phyloP scores from a whole-genome alignment of 2,329 filamentous ascomycete species.

The Penicillium sp. region DNA sequence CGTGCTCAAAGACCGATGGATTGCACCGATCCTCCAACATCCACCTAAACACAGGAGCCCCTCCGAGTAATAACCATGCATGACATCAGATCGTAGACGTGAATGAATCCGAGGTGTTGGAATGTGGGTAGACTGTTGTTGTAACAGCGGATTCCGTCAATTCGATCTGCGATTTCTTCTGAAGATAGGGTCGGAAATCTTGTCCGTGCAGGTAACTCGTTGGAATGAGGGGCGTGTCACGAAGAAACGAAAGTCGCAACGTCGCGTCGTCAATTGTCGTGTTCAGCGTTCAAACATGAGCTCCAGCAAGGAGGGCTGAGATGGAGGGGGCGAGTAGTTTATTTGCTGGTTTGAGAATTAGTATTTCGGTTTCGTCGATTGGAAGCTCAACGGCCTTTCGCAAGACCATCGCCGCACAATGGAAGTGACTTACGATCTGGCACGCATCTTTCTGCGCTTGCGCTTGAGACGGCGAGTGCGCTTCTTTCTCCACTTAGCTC shows the following conservation, averaged over 20 bases:
- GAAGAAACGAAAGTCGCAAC: conserved; percentile 33
- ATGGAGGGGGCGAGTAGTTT: conserved; percentile 62
- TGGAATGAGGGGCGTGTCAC: conserved; percentile 27
- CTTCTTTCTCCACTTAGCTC: conserved; percentile 99
- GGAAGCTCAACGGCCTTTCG: neutral
- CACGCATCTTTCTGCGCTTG: conserved; percentile 99
- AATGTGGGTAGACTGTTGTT: conserved; percentile 21
- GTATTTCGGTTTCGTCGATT: conserved; percentile 12
- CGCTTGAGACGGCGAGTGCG: conserved; percentile 97
- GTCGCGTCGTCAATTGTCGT: conserved; percentile 39
- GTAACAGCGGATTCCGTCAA: conserved; percentile 34
- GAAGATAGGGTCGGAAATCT: conserved; percentile 17
- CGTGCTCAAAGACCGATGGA: conserved; percentile 18
- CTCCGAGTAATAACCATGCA: conserved; percentile 30
- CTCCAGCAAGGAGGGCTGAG: conserved; percentile 47
- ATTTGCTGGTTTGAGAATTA: conserved; percentile 58
- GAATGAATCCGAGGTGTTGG: conserved; percentile 32
- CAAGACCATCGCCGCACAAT: neutral
- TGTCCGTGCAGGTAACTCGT: conserved; percentile 23
- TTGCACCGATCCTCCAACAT: conserved; percentile 32
- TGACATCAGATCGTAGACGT: conserved; percentile 31
- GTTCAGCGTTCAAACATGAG: conserved; percentile 42
- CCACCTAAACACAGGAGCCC: conserved; percentile 36
- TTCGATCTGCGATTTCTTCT: conserved; percentile 21
- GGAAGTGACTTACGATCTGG: conserved; percentile 73